These are phyloP conservation scores for Xerocomellus intermedius DNA, from an alignment of 768 basidiomycete genomes.

Conservation along the genomic window DNA sequence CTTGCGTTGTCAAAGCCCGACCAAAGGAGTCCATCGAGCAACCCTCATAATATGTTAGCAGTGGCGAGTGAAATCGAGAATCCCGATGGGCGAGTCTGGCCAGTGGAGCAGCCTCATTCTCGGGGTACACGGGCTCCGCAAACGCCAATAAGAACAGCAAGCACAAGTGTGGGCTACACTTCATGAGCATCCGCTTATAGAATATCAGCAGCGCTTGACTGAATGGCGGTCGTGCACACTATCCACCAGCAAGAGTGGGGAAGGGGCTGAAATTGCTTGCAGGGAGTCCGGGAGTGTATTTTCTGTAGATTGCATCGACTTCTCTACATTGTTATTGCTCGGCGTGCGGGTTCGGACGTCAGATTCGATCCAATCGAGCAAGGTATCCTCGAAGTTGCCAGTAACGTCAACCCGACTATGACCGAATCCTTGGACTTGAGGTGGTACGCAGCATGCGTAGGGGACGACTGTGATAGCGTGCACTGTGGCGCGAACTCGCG, in stretches of 20 bases:
- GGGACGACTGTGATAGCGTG: slow-evolving; percentile 42
- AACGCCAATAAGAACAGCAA: slow-evolving; percentile 53
- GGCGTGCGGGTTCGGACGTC: slow-evolving; percentile 7
- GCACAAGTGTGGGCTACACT: slow-evolving; percentile 66
- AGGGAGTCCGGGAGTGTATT: neutral
- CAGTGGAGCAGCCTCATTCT: too few relatives aligned
- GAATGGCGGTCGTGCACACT: slow-evolving; percentile 56
- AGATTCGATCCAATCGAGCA: slow-evolving; percentile 65
- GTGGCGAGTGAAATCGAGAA: too few relatives aligned
- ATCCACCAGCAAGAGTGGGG: slow-evolving; percentile 34
- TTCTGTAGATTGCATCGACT: slow-evolving; percentile 15
- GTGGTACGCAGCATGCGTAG: slow-evolving; percentile 49
- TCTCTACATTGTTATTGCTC: slow-evolving; percentile 32
- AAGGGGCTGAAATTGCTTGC: neutral
- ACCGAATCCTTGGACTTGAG: slow-evolving; percentile 58
- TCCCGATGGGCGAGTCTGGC: too few relatives aligned
- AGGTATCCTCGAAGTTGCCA: slow-evolving; percentile 76
- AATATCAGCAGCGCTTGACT: slow-evolving; percentile 71
- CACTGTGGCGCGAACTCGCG: slow-evolving; percentile 46
- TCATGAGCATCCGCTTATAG: slow-evolving; percentile 66
- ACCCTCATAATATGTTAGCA: too few relatives aligned
- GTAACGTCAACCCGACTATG: slow-evolving; percentile 60
- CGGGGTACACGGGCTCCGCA: slow-evolving; percentile 69
- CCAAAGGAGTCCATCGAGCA: too few relatives aligned
- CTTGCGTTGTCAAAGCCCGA: too few relatives aligned